phyloP scores from a whole-genome alignment of 768 basidiomycete genomes.

The Termitomyces sp. region DNA sequence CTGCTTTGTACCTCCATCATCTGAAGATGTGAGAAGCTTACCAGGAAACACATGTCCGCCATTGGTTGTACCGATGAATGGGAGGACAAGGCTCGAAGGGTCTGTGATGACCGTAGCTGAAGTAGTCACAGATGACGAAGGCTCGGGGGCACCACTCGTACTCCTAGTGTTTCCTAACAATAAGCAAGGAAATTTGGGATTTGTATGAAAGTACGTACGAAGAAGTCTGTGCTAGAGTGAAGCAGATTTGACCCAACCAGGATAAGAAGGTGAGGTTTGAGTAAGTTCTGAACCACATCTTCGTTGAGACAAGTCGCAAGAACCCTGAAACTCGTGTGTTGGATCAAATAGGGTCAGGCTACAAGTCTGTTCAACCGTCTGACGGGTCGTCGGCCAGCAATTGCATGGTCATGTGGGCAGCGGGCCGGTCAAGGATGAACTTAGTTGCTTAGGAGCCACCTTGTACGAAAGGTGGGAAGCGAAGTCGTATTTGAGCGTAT shows the following conservation, averaged over 20 bases:
- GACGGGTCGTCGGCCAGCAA: background rate
- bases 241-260: background rate
- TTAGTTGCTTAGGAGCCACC: background rate
- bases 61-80: slow-evolving; percentile 61
- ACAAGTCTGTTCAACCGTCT: background rate
- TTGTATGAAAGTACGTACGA: background rate
- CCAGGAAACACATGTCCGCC: slow-evolving; percentile 67
- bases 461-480: background rate
- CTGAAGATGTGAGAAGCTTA: slow-evolving; percentile 16
- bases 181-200: background rate
- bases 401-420: background rate
- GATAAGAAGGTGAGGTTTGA: background rate
- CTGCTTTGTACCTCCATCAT: background rate
- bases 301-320: background rate
- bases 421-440: background rate
- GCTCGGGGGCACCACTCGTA: background rate
- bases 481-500: background rate
- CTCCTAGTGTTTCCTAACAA: background rate
- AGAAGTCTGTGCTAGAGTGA: background rate
- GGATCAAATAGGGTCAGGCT: background rate
- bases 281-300: background rate
- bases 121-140: background rate
- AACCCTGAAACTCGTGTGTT: background rate
- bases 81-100: slow-evolving; percentile 43
- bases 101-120: slow-evolving; percentile 20